These are phyloP conservation scores for Artemisia princeps DNA, from an alignment of 140 eudicot species.

Conservation along the genomic window DNA sequence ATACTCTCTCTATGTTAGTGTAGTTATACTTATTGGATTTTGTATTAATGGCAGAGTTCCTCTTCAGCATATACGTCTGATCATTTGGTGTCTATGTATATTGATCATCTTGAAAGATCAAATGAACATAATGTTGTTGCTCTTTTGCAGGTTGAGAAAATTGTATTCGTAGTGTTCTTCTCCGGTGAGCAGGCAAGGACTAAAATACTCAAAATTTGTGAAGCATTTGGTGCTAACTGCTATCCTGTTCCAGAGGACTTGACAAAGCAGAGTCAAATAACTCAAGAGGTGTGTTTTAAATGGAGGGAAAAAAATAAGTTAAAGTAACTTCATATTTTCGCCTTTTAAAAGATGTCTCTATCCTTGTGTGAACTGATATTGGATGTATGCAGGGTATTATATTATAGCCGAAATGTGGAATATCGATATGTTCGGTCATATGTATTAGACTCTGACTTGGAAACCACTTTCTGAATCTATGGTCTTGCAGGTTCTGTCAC, in stretches of 20 bases:
- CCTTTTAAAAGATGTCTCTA: neutral
- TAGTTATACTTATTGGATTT: slow-evolving; percentile 3
- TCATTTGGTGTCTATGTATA: slow-evolving; percentile 6
- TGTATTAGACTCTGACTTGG: neutral
- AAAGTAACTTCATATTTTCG: neutral
- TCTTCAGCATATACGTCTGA: neutral
- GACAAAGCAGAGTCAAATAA: slow-evolving; percentile 76
- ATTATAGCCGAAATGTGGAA: neutral
- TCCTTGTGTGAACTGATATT: slow-evolving; percentile 2
- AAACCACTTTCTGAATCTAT: slow-evolving; percentile 13
- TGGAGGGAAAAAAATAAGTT: neutral
- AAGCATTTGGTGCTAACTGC: slow-evolving; percentile 96
- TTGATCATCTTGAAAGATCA: slow-evolving; percentile 13
- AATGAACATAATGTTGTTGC: slow-evolving; percentile 19
- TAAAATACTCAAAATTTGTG: slow-evolving; percentile 88
- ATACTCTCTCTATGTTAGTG: slow-evolving; percentile 6
- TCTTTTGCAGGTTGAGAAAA: slow-evolving; percentile 79
- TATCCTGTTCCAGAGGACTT: slow-evolving; percentile 93
- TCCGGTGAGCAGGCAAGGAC: slow-evolving; percentile 95
- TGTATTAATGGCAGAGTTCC: neutral
- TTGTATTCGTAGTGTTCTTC: slow-evolving; percentile 86
- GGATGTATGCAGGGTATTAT: neutral
- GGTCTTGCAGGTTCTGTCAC: slow-evolving; percentile 64
- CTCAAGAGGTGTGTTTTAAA: slow-evolving; percentile 59
- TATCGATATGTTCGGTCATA: neutral